Evolutionary conservation across 306 rosid genomes (phyloP), one percentile per base, ranked within the genome.

Genomic region (Rubus idaeus): DNA sequence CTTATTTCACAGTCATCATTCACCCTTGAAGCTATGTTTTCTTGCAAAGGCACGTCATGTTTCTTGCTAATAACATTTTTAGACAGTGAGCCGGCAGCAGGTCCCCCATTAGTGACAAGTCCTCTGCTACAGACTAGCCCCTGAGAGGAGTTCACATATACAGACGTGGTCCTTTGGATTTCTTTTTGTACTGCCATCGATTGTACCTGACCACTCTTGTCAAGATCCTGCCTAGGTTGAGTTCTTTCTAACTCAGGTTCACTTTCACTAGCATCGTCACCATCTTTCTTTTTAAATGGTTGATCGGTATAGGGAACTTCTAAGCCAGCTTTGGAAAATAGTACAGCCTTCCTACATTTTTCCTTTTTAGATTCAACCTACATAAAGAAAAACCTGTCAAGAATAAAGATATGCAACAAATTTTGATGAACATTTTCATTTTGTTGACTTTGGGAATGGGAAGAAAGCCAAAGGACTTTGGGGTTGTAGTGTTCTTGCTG

Each of bases 291-390:
- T 62, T 56, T 73, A 26, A 73, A 71, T 52, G 78, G 79, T 44
- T 75, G 82, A 37, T 86, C 79, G 13, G n/a, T 78, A n/a, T 21
- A 75, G 47, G 85, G 71, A 79, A 69, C 79, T 62, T 78, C 87
- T 39, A 90, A 80, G 61, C 97, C 96, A 68, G 88, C 90, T 84
- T 85, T 86, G 26, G 87, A 75, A 72, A 87, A 55, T 41, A 87
- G 89, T 17, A 86, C 84, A 67, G 78, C 85, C 81, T 87, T 90
- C 81, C 83, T 89, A 52, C 85, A 89, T 72, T 84, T 94, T 84
- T 83, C 91, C 84, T 75, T 86, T 80, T 64, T 57, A 18, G 98
- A 87, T 79, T 94, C 96, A 63, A 79, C 79, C 98, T 91, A 73
- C 81, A 87, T 45, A 40, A 52, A 11, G 40, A 53, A 2, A 35